phyloP scores from a whole-genome alignment of 2,329 filamentous ascomycete species.

The Lasiodiplodia theobromae region DNA sequence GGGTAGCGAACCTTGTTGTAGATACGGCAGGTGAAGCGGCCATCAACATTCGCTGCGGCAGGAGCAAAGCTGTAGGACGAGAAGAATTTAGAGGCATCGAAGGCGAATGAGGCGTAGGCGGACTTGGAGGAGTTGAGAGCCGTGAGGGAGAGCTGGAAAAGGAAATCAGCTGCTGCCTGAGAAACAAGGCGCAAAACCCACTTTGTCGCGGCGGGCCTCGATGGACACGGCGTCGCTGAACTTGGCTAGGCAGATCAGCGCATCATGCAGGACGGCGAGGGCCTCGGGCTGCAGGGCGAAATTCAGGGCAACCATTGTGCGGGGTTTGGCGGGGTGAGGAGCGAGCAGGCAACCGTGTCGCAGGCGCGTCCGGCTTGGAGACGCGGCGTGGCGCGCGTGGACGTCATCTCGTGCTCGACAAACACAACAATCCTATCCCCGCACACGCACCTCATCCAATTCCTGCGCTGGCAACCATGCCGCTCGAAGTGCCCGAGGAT shows the following conservation, averaged over 20 bases:
- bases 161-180: slow-evolving; percentile 27
- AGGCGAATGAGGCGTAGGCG: slow-evolving; percentile 75
- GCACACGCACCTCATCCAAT: neutral
- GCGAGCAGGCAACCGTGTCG: slow-evolving; percentile 10
- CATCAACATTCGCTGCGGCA: slow-evolving; percentile 43
- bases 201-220: slow-evolving; percentile 73
- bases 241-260: slow-evolving; percentile 76
- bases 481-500: slow-evolving; percentile 59
- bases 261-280: slow-evolving; percentile 73
- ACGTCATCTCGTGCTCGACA: slow-evolving; percentile 23
- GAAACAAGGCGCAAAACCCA: slow-evolving; percentile 43
- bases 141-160: slow-evolving; percentile 70
- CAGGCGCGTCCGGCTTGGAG: neutral
- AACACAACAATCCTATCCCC: slow-evolving; percentile 26
- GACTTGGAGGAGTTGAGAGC: slow-evolving; percentile 82
- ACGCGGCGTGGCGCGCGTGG: slow-evolving; percentile 8
- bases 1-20: slow-evolving; percentile 67
- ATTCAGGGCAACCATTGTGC: slow-evolving; percentile 61
- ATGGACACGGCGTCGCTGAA: slow-evolving; percentile 82
- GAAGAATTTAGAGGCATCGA: slow-evolving; percentile 74
- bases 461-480: neutral
- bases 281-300: slow-evolving; percentile 79
- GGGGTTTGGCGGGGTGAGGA: neutral
- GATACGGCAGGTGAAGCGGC: slow-evolving; percentile 75
- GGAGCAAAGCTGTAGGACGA: slow-evolving; percentile 71